phyloP scores from a whole-genome alignment of 257 asterid species.

The Osmanthus fragrans region DNA sequence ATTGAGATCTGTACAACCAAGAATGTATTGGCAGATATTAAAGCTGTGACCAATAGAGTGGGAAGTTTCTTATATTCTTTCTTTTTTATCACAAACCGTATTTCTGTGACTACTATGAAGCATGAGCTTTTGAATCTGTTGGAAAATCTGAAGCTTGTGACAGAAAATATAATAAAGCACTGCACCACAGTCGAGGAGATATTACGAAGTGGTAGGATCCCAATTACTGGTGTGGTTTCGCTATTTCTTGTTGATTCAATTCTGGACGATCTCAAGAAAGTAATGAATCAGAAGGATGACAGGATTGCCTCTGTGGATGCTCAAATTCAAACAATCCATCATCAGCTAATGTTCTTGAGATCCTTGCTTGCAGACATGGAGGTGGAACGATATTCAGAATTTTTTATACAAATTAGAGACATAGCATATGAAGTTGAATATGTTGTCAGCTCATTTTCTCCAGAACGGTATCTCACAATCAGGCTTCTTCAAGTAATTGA shows the following conservation, averaged over 20 bases:
- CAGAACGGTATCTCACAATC: neutral
- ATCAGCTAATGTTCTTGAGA: neutral
- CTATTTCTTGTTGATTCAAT: slow-evolving; percentile 23
- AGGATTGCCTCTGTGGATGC: neutral
- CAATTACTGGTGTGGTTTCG: neutral
- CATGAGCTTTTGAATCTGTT: too few species aligned
- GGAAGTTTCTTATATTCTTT: neutral
- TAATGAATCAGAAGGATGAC: slow-evolving; percentile 1
- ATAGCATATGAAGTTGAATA: too few species aligned
- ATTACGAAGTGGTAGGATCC: neutral
- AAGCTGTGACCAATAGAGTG: neutral
- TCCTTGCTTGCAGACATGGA: slow-evolving; percentile 7
- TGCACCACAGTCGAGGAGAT: neutral
- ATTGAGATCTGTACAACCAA: neutral
- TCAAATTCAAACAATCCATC: neutral
- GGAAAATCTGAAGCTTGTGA: neutral
- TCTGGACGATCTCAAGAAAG: slow-evolving; percentile 16
- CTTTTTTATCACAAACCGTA: neutral
- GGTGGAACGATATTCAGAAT: neutral
- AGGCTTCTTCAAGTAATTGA: slow-evolving; percentile 8
- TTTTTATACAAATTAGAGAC: too few species aligned
- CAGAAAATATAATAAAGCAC: neutral
- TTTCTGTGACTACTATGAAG: neutral
- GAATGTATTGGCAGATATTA: neutral
- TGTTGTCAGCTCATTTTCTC: too few species aligned